A percentile compares a stretch with the other conserved stretches of the same genome.
Evolutionary conservation across 805 yeast genomes (phyloP).

Genomic region (Saccharomyces kudriavzevii): DNA sequence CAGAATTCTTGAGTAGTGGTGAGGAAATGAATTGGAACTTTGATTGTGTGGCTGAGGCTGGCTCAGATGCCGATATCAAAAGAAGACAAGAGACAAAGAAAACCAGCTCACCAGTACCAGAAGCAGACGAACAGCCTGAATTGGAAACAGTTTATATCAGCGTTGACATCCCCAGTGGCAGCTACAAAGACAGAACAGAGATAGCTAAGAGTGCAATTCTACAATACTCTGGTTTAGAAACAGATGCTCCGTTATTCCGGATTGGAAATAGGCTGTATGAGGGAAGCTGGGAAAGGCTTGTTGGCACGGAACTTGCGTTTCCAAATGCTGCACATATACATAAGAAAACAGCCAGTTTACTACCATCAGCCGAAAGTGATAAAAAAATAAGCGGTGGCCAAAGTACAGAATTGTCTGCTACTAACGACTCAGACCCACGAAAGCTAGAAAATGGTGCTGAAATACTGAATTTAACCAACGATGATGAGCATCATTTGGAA

Average conservation of each 20-base stretch:
- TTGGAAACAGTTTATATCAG: constrained; percentile 44
- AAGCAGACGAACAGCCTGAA: constrained; percentile 31
- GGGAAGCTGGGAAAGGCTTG: constrained; percentile 68
- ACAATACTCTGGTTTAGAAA: constrained; percentile 49
- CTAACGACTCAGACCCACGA: background rate
- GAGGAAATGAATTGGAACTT: constrained; percentile 95
- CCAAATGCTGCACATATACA: constrained; percentile 22
- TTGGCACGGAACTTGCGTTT: constrained; percentile 63
- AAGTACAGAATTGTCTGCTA: background rate
- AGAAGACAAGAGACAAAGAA: constrained; percentile 32
- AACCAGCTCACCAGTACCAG: background rate
- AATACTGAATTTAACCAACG: constrained; percentile 12
- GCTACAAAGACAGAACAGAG: constrained; percentile 23
- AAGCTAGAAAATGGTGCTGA: constrained; percentile 11
- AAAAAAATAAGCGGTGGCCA: background rate
- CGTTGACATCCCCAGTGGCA: constrained; percentile 40
- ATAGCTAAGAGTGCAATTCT: constrained; percentile 37
- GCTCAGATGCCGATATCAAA: constrained; percentile 77
- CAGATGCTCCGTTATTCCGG: constrained; percentile 47
- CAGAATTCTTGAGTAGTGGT: constrained; percentile 63
- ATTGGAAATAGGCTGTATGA: constrained; percentile 54
- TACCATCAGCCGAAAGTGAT: background rate
- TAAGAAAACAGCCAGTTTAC: constrained; percentile 5
- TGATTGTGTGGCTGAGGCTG: constrained; percentile 71
- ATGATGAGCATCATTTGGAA: constrained; percentile 1